phyloP scores from a whole-genome alignment of 139 green algal species.

The Chlamydomonas sp. region DNA sequence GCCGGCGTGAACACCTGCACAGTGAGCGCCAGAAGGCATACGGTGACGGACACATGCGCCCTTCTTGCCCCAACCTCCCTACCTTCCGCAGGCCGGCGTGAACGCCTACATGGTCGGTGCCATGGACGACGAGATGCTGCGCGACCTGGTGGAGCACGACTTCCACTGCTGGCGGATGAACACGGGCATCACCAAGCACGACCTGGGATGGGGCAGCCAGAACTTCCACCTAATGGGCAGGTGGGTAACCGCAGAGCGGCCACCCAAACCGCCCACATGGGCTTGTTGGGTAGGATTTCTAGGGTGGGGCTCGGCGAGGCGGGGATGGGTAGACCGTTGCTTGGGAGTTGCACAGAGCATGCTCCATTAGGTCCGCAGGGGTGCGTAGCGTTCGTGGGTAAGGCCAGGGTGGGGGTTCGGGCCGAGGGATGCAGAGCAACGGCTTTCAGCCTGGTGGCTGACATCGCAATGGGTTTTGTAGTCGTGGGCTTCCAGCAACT shows the following conservation, averaged over 20 bases:
- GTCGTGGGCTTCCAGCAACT: too few relatives aligned
- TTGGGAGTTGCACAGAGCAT: too few relatives aligned
- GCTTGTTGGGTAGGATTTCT: too few relatives aligned
- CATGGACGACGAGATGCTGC: conserved; percentile 88
- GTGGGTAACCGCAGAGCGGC: conserved; percentile 2
- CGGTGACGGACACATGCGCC: not conserved
- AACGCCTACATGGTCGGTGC: conserved; percentile 73
- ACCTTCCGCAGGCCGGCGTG: conserved; percentile 26
- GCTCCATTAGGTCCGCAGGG: too few relatives aligned
- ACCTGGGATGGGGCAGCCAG: conserved; percentile 56
- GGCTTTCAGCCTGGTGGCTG: too few relatives aligned
- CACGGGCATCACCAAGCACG: conserved; percentile 52
- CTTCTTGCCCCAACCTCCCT: not conserved
- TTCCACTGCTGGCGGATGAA: conserved; percentile 57
- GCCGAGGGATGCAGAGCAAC: too few relatives aligned
- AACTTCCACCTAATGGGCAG: conserved; percentile 60
- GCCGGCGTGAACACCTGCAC: conserved; percentile 52
- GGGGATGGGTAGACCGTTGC: too few relatives aligned
- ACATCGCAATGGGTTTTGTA: too few relatives aligned
- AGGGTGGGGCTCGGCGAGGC: too few relatives aligned
- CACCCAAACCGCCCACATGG: too few relatives aligned
- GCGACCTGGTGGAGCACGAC: conserved; percentile 54
- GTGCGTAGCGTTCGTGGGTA: too few relatives aligned
- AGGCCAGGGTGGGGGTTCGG: too few relatives aligned
- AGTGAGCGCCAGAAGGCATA: conserved; percentile 68